A percentile compares a stretch with the other conserved stretches of the same genome.
Conservation (phyloP, 345 rosid genomes). For the Camelina laxa region DNA sequence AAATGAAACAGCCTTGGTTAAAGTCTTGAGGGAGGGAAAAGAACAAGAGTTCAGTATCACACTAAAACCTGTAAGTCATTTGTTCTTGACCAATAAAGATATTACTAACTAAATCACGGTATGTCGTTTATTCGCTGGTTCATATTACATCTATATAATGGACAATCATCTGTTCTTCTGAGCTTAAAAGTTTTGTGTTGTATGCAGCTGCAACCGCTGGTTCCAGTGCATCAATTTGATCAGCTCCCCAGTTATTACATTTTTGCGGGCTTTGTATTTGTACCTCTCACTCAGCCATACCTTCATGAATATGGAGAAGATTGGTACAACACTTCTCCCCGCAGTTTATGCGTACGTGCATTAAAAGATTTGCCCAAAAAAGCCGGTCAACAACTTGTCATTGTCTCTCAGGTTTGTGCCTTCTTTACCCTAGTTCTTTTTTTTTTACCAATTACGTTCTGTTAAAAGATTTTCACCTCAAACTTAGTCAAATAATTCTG, state of each 20-base stretch:
- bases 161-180: constrained; percentile 17
- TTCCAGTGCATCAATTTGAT: constrained; percentile 90
- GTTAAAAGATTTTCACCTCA: background rate
- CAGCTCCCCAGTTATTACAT: constrained; percentile 87
- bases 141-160: background rate
- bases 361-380: constrained; percentile 73
- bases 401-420: constrained; percentile 79
- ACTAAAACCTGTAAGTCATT: constrained; percentile 68
- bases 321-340: constrained; percentile 88
- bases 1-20: constrained; percentile 61
- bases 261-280: constrained; percentile 90
- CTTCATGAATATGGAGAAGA: constrained; percentile 95
- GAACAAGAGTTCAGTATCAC: constrained; percentile 64
- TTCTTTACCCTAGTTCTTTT: background rate
- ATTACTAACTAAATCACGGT: background rate
- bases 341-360: constrained; percentile 79
- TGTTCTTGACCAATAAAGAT: background rate
- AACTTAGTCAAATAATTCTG: background rate
- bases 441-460: background rate
- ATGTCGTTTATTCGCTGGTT: background rate
- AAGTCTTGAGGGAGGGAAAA: constrained; percentile 69
- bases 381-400: constrained; percentile 78
- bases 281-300: constrained; percentile 86
- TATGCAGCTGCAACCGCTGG: constrained; percentile 82
- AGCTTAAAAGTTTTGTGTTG: background rate